phyloP scores from a whole-genome alignment of 2,329 filamentous ascomycete species.

The Cryoendolithus antarcticus region DNA sequence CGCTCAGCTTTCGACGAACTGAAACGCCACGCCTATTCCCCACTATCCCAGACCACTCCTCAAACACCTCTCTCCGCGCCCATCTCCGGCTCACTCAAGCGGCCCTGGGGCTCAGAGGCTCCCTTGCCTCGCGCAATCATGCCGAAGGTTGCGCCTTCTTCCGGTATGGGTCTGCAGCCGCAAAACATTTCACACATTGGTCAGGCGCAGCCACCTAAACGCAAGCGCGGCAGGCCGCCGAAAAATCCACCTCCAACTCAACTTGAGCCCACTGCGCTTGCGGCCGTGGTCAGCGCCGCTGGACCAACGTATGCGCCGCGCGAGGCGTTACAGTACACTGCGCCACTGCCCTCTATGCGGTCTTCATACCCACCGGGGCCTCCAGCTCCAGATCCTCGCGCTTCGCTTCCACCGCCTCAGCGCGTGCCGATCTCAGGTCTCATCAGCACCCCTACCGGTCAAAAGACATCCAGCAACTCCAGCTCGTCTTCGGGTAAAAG shows the following conservation, averaged over 20 bases:
- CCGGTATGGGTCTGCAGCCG: no score
- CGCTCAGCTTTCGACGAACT: slow-evolving; percentile 19
- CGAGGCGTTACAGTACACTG: slow-evolving; percentile 19
- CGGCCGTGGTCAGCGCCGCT: slow-evolving; percentile 11
- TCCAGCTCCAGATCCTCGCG: slow-evolving; percentile 1
- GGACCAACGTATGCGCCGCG: slow-evolving; percentile 24
- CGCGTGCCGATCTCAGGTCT: slow-evolving; percentile 22
- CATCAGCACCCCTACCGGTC: slow-evolving; percentile 20
- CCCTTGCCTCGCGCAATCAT: no score
- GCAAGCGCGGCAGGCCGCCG: slow-evolving; percentile 36
- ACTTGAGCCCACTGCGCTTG: slow-evolving; percentile 21
- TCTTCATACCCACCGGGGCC: slow-evolving; percentile 4
- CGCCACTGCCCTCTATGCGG: slow-evolving; percentile 6
- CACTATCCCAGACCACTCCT: slow-evolving; percentile 11
- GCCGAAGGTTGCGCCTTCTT: no score
- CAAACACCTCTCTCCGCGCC: slow-evolving; percentile 17
- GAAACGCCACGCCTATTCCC: slow-evolving; percentile 8
- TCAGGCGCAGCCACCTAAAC: slow-evolving; percentile 22
- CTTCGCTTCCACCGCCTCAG: slow-evolving; percentile 12
- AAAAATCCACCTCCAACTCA: slow-evolving; percentile 35
- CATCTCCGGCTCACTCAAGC: neutral
- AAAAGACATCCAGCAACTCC: slow-evolving; percentile 16
- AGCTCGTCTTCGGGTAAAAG: slow-evolving; percentile 22
- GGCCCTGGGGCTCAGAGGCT: no score
- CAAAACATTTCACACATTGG: no score